phyloP scores from a whole-genome alignment of 352 stramenopile genomes.

The Blastocystis sp. region DNA sequence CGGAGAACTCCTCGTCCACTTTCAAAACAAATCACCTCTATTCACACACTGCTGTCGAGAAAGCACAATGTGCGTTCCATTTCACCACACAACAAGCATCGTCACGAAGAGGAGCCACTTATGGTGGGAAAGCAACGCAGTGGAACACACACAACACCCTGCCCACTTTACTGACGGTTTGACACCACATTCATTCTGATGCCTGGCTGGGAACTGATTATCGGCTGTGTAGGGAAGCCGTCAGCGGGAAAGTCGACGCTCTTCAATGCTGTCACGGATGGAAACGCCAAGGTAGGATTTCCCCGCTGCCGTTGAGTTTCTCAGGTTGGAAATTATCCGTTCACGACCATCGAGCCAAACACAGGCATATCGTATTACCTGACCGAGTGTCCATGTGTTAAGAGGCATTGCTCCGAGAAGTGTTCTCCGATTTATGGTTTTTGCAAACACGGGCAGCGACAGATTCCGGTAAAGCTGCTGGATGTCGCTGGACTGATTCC shows the following conservation, averaged over 20 bases:
- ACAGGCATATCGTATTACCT: conserved; percentile 85
- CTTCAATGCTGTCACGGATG: conserved; percentile 84
- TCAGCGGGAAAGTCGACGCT: conserved; percentile 84
- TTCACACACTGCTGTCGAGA: too few species aligned
- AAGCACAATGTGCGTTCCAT: too few species aligned
- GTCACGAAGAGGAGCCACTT: not conserved
- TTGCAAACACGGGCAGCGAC: conserved; percentile 65
- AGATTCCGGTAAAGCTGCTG: conserved; percentile 81
- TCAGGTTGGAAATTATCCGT: conserved; percentile 82
- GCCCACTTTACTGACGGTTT: not conserved
- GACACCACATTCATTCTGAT: conserved; percentile 30
- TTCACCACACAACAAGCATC: not conserved
- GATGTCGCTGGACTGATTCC: conserved; percentile 88
- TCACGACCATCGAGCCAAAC: conserved; percentile 85
- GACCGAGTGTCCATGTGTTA: conserved; percentile 76
- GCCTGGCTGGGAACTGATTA: conserved; percentile 77
- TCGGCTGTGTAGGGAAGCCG: conserved; percentile 83
- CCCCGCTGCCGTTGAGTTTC: not conserved
- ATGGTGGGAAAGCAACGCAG: not conserved
- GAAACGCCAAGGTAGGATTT: conserved; percentile 76
- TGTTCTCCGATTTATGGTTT: conserved; percentile 64
- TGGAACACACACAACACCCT: not conserved
- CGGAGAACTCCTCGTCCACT: conserved; percentile 9
- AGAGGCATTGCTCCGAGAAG: conserved; percentile 16
- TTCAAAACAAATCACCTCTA: not conserved